Evolutionary conservation across 495 filamentous ascomycete species (phyloP), one percentile per base, ranked within the genome.

Genomic region (Penicillium ucsense): DNA sequence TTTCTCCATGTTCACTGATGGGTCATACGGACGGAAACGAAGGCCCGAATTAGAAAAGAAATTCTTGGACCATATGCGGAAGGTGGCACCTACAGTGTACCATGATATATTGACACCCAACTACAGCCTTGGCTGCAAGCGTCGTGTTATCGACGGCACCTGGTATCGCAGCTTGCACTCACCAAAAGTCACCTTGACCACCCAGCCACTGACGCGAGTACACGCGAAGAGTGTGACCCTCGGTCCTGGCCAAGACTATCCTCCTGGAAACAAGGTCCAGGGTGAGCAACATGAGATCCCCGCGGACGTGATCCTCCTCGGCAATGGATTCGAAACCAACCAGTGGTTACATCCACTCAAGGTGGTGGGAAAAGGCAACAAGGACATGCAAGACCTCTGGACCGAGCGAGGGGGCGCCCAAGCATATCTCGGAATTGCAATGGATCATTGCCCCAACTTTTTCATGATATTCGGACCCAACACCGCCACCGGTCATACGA

Each of bases 381-480:
- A 67, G 43, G 60, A 66, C 33, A 60, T 85, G 29, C 60, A 76
- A 30, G 67, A 79, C 38, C 59, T 76, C 0, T 83, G 78, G 73
- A 65, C 75, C 0, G 66, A 72, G 58, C 63, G 73, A 59, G 84
- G 85, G 47, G 78, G 79, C 1, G 60, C 81, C 0, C 79, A 80
- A 48, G 77, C 81, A 4, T 86, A 86, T 57, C 73, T 77, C 45
- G 80, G 80, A 4, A 77, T 76, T 38, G 79, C 81, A 3, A 69
- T 86, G 63, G 77, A 83, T 47, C 72, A 73, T 0, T 86, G 82
- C 56, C 82, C 82, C 0, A 86, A 86, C 47, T 79, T 84, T 60
- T 86, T 86, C 63, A 73, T 82, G 35, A 59, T 85, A 5, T 78
- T 80, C 53, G 82, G 82, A 0, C 82, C 82, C 0, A 85, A 85